Conservation (phyloP, 225 moss, liverwort and hornwort genomes). For the Straminergon stramineum region DNA sequence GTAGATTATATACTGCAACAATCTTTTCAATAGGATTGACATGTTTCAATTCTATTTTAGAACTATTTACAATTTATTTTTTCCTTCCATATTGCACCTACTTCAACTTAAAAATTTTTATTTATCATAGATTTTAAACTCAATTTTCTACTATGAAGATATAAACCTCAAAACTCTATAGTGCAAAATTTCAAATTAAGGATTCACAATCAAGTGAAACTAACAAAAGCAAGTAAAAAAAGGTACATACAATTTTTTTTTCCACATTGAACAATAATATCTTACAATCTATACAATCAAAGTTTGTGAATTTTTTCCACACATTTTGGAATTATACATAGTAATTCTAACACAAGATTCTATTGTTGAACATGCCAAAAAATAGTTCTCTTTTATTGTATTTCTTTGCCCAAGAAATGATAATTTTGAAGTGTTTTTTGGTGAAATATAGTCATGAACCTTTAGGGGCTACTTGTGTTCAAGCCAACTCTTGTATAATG, state of each 20-base stretch:
- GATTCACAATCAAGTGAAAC: background rate
- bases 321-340: background rate
- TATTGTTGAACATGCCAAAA: background rate
- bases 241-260: fast-evolving
- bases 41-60: background rate
- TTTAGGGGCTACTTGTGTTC: fast-evolving
- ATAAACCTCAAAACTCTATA: background rate
- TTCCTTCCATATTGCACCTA: no score
- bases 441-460: background rate
- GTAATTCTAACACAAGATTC: background rate
- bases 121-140: background rate
- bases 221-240: background rate
- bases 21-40: fast-evolving
- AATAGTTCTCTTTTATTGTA: background rate
- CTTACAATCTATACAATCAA: no score
- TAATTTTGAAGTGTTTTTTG: background rate
- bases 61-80: background rate
- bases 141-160: background rate
- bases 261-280: background rate
- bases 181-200: background rate
- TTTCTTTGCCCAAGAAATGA: background rate
- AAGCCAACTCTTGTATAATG: background rate
- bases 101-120: background rate
- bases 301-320: fast-evolving
- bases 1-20: background rate